Percentiles rank a stretch among this genome's conserved stretches.
phyloP scores from a whole-genome alignment of 306 rosid genomes.

The Oxytropis ochrocephala region DNA sequence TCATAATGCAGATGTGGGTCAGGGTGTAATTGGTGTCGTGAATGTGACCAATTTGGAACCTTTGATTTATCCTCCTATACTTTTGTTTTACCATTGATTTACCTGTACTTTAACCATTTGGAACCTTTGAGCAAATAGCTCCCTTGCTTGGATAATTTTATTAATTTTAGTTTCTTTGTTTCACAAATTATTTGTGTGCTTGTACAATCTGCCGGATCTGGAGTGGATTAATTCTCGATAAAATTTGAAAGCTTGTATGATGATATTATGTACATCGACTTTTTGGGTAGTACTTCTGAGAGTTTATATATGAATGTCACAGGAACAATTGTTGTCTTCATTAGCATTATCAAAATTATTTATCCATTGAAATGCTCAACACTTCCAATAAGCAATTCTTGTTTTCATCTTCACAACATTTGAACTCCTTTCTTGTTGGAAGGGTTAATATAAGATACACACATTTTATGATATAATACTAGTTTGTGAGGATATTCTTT shows the following conservation, averaged over 20 bases:
- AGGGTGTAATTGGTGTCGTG: slow-evolving; percentile 53
- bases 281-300: not conserved
- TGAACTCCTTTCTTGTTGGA: slow-evolving; percentile 7
- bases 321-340: not conserved
- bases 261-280: not conserved
- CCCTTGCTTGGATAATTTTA: not conserved
- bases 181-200: not conserved
- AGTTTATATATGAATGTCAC: not conserved
- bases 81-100: slow-evolving; percentile 7
- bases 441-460: too few species aligned
- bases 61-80: slow-evolving; percentile 8
- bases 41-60: slow-evolving; percentile 47
- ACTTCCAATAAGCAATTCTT: not conserved
- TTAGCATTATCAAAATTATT: not conserved
- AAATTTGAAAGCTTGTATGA: not conserved
- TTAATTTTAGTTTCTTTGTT: not conserved
- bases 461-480: too few species aligned
- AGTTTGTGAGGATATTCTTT: too few species aligned
- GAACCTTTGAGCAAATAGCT: not conserved
- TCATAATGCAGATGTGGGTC: slow-evolving; percentile 43
- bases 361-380: not conserved
- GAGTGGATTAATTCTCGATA: not conserved
- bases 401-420: slow-evolving; percentile 8
- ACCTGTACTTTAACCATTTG: not conserved
- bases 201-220: not conserved